Percentiles rank a stretch among this genome's conserved stretches.
Evolutionary conservation across 2,329 filamentous ascomycete genomes (phyloP).

Genomic region (Phyllosticta citrichinensis): DNA sequence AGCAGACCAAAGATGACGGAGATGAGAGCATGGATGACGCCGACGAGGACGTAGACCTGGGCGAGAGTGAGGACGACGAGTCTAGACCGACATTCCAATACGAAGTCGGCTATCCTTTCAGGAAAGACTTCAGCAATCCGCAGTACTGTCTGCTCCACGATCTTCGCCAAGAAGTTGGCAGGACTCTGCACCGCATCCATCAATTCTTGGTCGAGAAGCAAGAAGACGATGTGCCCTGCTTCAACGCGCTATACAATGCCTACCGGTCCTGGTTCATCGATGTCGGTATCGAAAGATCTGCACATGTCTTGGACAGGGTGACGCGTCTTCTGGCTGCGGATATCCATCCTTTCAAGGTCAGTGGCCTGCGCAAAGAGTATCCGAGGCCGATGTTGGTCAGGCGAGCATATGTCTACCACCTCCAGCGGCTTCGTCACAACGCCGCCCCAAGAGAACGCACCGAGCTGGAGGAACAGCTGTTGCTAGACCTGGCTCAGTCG

Average conservation of each 20-base stretch:
- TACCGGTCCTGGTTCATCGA: conserved; percentile 97
- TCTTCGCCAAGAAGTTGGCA: conserved; percentile 69
- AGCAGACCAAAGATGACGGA: conserved; percentile 34
- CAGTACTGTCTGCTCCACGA: conserved; percentile 70
- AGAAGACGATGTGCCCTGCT: conserved; percentile 92
- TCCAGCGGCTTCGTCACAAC: conserved; percentile 90
- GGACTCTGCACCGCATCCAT: conserved; percentile 74
- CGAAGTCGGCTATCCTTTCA: conserved; percentile 72
- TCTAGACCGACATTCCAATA: conserved; percentile 82
- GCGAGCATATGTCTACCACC: conserved; percentile 86
- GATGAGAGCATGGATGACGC: conserved; percentile 32
- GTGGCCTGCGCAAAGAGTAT: conserved; percentile 82
- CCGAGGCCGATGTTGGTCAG: conserved; percentile 86
- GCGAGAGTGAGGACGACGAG: conserved; percentile 68
- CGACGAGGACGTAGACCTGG: conserved; percentile 40
- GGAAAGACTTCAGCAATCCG: conserved; percentile 39
- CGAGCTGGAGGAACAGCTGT: conserved; percentile 73
- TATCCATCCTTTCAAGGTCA: conserved; percentile 87
- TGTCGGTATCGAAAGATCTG: conserved; percentile 90
- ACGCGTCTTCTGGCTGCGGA: conserved; percentile 77
- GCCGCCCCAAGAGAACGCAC: conserved; percentile 79
- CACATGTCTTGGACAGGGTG: conserved; percentile 83
- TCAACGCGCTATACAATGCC: conserved; percentile 82
- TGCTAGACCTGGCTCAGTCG: conserved; percentile 82
- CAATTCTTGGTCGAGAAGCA: conserved; percentile 72